Base-by-base conservation (phyloP, 805 yeast genomes). In the Kodamaea nitidulidarum region DNA sequence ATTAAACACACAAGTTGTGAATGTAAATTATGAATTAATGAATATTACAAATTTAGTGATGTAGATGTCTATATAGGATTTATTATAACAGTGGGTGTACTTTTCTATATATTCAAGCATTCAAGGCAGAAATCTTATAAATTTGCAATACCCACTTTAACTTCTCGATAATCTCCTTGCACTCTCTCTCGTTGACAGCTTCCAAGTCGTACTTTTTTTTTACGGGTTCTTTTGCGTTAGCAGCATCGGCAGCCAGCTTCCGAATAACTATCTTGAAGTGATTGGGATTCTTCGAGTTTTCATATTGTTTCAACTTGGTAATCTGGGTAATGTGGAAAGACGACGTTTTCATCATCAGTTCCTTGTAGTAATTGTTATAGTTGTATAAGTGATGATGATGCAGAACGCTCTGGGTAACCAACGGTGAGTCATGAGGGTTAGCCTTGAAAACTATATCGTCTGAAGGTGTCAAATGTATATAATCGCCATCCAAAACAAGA, bases 401-500 rank as follows among this genome's bases (percentile, higher is more conserved):
- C 35, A 50, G 60, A 11, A 27, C 37, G n/a, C 37, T 38, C 15
- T 22, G 40, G 18, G 18, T 32, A 3, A 22, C 37, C 40, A 35
- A 56, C n/a, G 67, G 60, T 37, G 56, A 58, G 22, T 66, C 70
- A 15, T 45, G 42, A 2, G 60, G 60, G 21, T 52, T 59, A 36
- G 55, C 51, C 24, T 58, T 56, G 46, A 58, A 62, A 5, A 77
- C 48, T 75, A 78, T 71, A 43, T 86, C 91, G 50, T 85, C 88
- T 6, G 88, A 81, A 0, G 97, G 96, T 51, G 87, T 78, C 35
- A 91, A 76, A 52, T 90, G 91, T 10, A 91, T 78, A 52, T 88
- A 88, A 51, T 88, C 95, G n/a, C 97, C 98, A 60, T 91, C 98
- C 27, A 91, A 77, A 1, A 93, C 88, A 22, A 91, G 67, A 1